A percentile compares a stretch with the other conserved stretches of the same genome.
These are phyloP conservation scores for Phytophthora syringae DNA, from an alignment of 352 stramenopile genomes.

Conservation along the genomic window DNA sequence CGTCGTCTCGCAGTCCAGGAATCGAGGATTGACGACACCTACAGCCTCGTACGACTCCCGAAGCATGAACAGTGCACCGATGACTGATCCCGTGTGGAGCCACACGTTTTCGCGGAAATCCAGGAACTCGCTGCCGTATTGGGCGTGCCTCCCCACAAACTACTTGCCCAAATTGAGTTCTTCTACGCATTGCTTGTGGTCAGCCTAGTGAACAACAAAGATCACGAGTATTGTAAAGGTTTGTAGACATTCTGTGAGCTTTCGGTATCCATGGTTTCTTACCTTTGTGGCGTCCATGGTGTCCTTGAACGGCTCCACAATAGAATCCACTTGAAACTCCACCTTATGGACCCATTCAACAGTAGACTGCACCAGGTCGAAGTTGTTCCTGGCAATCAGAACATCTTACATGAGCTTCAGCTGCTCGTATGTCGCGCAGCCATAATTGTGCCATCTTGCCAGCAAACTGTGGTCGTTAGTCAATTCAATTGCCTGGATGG, in stretches of 20 bases:
- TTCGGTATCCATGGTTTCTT: background rate
- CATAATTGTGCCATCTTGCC: slow-evolving; percentile 7
- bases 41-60: background rate
- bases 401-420: slow-evolving; percentile 10
- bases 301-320: slow-evolving; percentile 9
- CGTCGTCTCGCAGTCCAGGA: background rate
- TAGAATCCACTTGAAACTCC: background rate
- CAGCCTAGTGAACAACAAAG: background rate
- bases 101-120: slow-evolving; percentile 7
- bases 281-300: slow-evolving; percentile 3
- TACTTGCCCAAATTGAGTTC: background rate
- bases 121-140: slow-evolving; percentile 3
- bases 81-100: slow-evolving; percentile 3
- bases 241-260: slow-evolving; percentile 2
- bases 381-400: slow-evolving; percentile 5
- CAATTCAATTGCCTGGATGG: background rate
- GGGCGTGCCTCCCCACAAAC: background rate
- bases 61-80: background rate
- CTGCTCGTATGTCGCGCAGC: slow-evolving; percentile 13
- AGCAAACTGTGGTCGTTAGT: background rate
- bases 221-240: background rate
- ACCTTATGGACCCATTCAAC: slow-evolving; percentile 17
- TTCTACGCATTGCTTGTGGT: slow-evolving; percentile 7
- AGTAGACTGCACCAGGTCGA: slow-evolving; percentile 9
- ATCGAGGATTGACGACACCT: slow-evolving; percentile 1